These are phyloP conservation scores for Bothia castanella DNA, from an alignment of 1,284 basidiomycete species.

Conservation along the genomic window DNA sequence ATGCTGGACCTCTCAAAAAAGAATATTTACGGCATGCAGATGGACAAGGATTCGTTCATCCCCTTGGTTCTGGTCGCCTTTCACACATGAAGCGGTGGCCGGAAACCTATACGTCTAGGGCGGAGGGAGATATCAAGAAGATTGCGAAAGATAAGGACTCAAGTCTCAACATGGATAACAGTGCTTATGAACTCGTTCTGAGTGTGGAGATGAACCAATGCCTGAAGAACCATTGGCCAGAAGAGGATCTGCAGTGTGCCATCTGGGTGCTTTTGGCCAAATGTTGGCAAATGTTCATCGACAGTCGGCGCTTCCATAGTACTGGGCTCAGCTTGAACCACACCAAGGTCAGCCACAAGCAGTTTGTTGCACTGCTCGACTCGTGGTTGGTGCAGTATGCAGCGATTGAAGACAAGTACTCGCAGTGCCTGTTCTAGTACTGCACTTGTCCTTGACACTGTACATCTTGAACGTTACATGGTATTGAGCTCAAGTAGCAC, in stretches of 20 bases:
- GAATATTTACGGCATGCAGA: background rate
- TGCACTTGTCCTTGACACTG: no score
- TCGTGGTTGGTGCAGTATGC: background rate
- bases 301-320: background rate
- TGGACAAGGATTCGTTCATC: background rate
- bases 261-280: background rate
- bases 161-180: no score
- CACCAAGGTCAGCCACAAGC: background rate
- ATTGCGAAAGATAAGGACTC: no score
- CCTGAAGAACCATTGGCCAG: no score
- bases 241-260: no score
- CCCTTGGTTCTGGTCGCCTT: background rate
- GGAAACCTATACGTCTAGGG: background rate
- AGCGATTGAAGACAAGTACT: background rate
- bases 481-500: no score
- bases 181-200: background rate
- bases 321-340: background rate
- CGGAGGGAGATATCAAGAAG: background rate
- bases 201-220: background rate
- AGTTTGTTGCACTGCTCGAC: background rate
- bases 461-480: no score
- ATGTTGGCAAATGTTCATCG: background rate
- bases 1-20: background rate
- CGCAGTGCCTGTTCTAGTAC: background rate
- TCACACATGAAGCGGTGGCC: background rate